phyloP scores from a whole-genome alignment of 1,139 yeast species.

The Geotrichum klebahnii region DNA sequence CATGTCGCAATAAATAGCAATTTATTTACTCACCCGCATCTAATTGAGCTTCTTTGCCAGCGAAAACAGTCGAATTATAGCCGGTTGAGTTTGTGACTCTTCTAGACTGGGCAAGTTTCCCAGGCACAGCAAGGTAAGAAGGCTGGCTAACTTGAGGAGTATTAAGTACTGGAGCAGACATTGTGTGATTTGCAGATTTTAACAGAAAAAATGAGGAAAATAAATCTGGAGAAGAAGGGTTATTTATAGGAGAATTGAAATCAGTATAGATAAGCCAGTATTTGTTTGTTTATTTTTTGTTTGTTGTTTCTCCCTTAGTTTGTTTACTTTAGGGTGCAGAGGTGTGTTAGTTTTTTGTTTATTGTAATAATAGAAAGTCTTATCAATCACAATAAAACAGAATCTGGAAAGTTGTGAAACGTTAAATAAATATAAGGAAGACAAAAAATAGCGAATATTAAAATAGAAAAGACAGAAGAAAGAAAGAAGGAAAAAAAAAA shows the following conservation, averaged over 20 bases:
- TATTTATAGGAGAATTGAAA: background rate
- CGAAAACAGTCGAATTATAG: constrained; percentile 69
- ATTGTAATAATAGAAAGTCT: too few relatives aligned
- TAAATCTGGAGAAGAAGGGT: background rate
- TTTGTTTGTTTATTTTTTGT: too few relatives aligned
- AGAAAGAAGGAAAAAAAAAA: too few relatives aligned
- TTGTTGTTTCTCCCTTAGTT: too few relatives aligned
- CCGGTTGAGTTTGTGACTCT: constrained; percentile 41
- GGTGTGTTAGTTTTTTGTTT: too few relatives aligned
- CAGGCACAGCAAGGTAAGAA: constrained; percentile 15
- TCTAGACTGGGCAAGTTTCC: constrained; percentile 5
- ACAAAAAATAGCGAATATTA: too few relatives aligned
- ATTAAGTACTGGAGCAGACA: constrained; percentile 1
- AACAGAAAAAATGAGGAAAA: background rate
- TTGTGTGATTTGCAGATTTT: background rate
- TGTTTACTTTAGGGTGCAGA: too few relatives aligned
- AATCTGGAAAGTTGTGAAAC: too few relatives aligned
- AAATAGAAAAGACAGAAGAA: too few relatives aligned
- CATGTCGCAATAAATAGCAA: background rate
- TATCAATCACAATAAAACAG: too few relatives aligned
- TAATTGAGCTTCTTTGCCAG: constrained; percentile 76
- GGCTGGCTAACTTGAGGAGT: background rate
- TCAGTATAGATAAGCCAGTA: too few relatives aligned
- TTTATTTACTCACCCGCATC: constrained; percentile 42
- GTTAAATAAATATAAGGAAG: too few relatives aligned